These are phyloP conservation scores for Hypholoma sublateritium DNA, from an alignment of 768 basidiomycete species.

Conservation along the genomic window DNA sequence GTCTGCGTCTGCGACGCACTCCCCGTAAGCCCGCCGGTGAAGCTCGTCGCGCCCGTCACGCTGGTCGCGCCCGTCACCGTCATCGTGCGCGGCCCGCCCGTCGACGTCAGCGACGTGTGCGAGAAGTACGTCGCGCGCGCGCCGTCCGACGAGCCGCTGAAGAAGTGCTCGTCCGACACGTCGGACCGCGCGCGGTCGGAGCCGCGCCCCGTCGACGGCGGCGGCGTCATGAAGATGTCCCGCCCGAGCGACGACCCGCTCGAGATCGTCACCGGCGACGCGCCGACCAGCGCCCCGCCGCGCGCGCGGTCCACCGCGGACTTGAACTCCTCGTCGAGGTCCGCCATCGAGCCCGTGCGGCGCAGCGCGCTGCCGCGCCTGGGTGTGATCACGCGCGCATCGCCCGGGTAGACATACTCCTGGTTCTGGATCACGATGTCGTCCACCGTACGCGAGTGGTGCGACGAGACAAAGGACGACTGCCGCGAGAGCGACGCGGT, in stretches of 20 bases:
- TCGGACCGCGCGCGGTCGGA: conserved; percentile 32
- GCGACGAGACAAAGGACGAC: conserved; percentile 46
- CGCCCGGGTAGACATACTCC: conserved; percentile 70
- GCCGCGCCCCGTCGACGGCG: conserved; percentile 33
- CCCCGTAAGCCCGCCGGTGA: conserved; percentile 9
- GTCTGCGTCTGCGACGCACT: conserved; percentile 32
- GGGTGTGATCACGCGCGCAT: conserved; percentile 70
- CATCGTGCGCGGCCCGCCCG: conserved; percentile 23
- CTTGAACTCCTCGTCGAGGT: conserved; percentile 62
- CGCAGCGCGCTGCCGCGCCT: conserved; percentile 42
- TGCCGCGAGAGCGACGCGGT: conserved; percentile 31
- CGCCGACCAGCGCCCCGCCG: conserved; percentile 34
- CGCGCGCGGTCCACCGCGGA: conserved; percentile 46
- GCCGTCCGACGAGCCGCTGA: conserved; percentile 37
- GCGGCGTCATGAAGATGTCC: conserved; percentile 42
- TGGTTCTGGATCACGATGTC: conserved; percentile 68
- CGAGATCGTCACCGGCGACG: conserved; percentile 71
- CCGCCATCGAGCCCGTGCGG: conserved; percentile 76
- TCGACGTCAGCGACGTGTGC: conserved; percentile 27
- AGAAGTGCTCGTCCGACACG: conserved; percentile 39
- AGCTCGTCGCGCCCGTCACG: conserved; percentile 5
- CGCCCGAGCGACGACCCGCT: conserved; percentile 57
- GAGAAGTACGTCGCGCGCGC: conserved; percentile 37
- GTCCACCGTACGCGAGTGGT: conserved; percentile 69
- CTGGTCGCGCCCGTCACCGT: conserved; percentile 36